These are phyloP conservation scores for Schrenkiella parvula DNA, from an alignment of 345 rosid species.

Conservation along the genomic window DNA sequence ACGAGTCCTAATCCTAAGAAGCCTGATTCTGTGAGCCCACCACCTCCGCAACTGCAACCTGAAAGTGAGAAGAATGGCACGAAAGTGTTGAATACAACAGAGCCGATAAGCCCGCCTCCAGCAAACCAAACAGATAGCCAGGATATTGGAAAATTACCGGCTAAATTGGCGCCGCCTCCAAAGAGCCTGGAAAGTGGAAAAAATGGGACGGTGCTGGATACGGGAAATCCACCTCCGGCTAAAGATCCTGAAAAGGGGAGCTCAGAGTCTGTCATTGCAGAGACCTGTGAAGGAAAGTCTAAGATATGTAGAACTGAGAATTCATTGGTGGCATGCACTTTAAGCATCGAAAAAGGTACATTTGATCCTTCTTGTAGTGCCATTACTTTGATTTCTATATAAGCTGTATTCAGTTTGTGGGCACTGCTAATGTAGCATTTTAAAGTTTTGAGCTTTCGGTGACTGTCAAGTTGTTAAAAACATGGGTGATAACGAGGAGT, in stretches of 20 bases:
- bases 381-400: background rate
- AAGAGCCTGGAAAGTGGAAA: constrained; percentile 19
- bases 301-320: constrained; percentile 34
- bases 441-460: background rate
- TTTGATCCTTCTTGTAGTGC: background rate
- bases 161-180: constrained; percentile 9
- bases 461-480: background rate
- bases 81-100: constrained; percentile 6
- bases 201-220: background rate
- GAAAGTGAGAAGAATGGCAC: constrained; percentile 20
- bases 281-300: constrained; percentile 45
- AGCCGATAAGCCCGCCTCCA: constrained; percentile 31
- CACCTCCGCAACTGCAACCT: constrained; percentile 23
- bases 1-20: constrained; percentile 27
- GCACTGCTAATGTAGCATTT: background rate
- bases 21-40: constrained; percentile 23
- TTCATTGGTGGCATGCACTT: constrained; percentile 51
- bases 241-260: constrained; percentile 5
- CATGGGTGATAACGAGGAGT: background rate
- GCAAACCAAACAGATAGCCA: constrained; percentile 14
- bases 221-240: background rate
- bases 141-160: constrained; percentile 15
- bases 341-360: constrained; percentile 43
- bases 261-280: constrained; percentile 27
- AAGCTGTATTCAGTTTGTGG: background rate